phyloP scores from a whole-genome alignment of 306 rosid species.

The Erythrophleum fordii region DNA sequence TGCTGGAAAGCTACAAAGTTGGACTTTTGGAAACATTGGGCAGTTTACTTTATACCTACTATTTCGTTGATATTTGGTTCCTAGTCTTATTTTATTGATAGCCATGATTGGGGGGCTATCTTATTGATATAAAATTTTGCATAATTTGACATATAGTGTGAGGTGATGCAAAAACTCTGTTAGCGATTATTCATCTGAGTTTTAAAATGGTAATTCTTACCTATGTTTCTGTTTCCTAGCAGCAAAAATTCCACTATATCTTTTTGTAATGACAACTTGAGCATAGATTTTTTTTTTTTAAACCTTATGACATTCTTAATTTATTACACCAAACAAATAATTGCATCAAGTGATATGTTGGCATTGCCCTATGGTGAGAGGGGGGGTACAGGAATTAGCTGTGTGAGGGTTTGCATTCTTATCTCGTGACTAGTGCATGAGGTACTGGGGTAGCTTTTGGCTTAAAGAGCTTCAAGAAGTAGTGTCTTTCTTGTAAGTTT shows the following conservation, averaged over 20 bases:
- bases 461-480: background rate
- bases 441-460: too few species aligned
- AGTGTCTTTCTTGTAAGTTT: constrained; percentile 16
- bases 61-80: background rate
- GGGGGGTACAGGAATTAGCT: too few species aligned
- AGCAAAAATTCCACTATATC: background rate
- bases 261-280: background rate
- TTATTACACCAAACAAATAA: background rate
- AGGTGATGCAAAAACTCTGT: background rate
- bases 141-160: background rate
- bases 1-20: background rate
- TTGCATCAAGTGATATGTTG: background rate
- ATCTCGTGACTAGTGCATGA: too few species aligned
- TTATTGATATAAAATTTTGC: background rate
- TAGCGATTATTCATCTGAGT: background rate
- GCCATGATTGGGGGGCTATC: background rate
- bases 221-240: background rate
- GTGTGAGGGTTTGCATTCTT: too few species aligned
- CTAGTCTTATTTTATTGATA: background rate
- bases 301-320: background rate
- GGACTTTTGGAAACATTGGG: background rate
- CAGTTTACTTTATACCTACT: background rate
- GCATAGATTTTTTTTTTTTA: background rate
- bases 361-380: too few species aligned
- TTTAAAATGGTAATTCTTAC: background rate